Conservation (phyloP, 2,329 filamentous ascomycete species). For the Xylariaceae sp. region DNA sequence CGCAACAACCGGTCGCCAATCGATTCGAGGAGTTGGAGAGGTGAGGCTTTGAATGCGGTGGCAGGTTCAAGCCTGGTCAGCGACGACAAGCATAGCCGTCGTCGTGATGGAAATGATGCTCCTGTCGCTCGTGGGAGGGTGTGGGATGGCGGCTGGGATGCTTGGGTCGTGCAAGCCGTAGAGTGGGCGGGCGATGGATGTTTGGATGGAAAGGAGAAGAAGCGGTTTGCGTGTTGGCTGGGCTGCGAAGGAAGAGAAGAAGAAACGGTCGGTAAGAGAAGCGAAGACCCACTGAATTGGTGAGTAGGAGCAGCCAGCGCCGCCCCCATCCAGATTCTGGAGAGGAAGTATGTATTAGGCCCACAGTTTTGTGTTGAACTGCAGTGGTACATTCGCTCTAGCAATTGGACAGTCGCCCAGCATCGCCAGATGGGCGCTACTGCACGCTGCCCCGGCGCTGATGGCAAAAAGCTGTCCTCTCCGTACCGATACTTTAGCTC, state of each 20-base stretch:
- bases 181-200: slow-evolving; percentile 1
- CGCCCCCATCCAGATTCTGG: too few relatives aligned
- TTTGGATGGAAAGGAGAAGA: slow-evolving; percentile 16
- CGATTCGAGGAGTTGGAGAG: slow-evolving; percentile 18
- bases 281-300: slow-evolving; percentile 24
- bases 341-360: too few relatives aligned
- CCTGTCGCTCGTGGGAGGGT: too few relatives aligned
- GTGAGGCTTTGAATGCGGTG: slow-evolving; percentile 17
- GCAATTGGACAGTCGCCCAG: too few relatives aligned
- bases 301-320: too few relatives aligned
- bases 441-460: too few relatives aligned
- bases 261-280: slow-evolving; percentile 21
- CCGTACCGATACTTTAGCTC: too few relatives aligned
- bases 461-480: too few relatives aligned
- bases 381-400: too few relatives aligned
- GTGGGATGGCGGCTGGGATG: too few relatives aligned
- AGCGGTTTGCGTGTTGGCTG: slow-evolving; percentile 8
- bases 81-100: slow-evolving; percentile 23
- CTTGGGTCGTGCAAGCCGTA: not conserved
- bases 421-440: not conserved
- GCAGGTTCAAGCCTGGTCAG: slow-evolving; percentile 25
- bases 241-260: slow-evolving; percentile 22
- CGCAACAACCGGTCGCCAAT: slow-evolving; percentile 14
- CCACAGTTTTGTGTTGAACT: too few relatives aligned
- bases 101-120: too few relatives aligned